Evolutionary conservation across 1,139 yeast species (phyloP), one percentile per base, ranked within the genome.

Genomic region (Candida buenavistaensis): DNA sequence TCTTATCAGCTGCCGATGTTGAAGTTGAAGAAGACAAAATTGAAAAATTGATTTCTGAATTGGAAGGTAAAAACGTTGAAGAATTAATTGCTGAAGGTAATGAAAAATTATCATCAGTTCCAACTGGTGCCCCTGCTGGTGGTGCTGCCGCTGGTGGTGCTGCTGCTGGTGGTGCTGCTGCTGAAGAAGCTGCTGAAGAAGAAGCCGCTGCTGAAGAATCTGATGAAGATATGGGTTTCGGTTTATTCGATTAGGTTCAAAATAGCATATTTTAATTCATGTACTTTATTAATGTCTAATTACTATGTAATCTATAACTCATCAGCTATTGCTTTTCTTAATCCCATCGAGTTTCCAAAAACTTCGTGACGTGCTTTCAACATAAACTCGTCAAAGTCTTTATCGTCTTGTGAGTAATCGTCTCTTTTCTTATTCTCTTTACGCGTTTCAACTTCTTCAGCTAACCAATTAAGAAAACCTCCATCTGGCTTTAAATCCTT

Each of bases 31-130:
- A 85, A 58, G 80, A 84, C 64, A 89, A 89, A 73, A 69, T 92
- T 72, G 71, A 80, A 62, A 74, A 85, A 64, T 84, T 92, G 68
- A 75, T 92, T 63, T 71, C 87, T 55, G 95, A 94, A 68, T 82
- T 92, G 60, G 90, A 87, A 72, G 98, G 97, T 73, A 92, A 92
- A 85, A 72, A 78, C 64, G 79, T 85, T 64, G 82, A 78, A 54
- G 96, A 89, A 74, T 83, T 92, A 75, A 83, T 92, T 57, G 92
- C 97, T 62, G 95, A 82, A 74, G 98, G 98, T 79, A 75, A 86
- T 70, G 74, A 81, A 72, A 92, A 92, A 80, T 85, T 92, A 66
- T 90, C 97, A 55, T 78, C 97, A 51, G 96, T 90, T 54, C 97
- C 98, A 74, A 64, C 96, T 66, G 98, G 96, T 72, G 97, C 92